Evolutionary conservation across 2,329 filamentous ascomycete genomes (phyloP).

Genomic region (Spiromastix sp.): DNA sequence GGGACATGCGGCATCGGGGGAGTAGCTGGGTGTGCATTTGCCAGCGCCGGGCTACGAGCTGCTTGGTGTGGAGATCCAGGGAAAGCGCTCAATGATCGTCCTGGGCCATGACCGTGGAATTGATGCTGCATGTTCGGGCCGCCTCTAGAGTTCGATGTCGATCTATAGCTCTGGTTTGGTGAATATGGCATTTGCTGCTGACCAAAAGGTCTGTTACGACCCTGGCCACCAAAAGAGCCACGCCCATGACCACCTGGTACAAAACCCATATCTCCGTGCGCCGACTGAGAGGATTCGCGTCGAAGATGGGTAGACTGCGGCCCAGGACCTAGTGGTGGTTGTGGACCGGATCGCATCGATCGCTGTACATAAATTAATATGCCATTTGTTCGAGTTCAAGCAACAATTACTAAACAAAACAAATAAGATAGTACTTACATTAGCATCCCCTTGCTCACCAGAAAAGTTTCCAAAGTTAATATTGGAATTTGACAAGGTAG

Average conservation of each 20-base stretch:
- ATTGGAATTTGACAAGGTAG: conserved; percentile 59
- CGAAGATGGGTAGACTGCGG: conserved; percentile 68
- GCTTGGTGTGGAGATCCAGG: conserved; percentile 57
- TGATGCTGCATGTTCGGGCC: conserved; percentile 42
- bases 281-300: conserved; percentile 76
- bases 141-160: conserved; percentile 41
- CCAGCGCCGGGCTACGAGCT: conserved; percentile 54
- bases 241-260: conserved; percentile 43
- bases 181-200: conserved; percentile 43
- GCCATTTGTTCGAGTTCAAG: too few relatives aligned
- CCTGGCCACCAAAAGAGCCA: conserved; percentile 42
- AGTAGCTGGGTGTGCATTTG: conserved; percentile 56
- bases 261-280: conserved; percentile 62
- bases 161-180: conserved; percentile 43
- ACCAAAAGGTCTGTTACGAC: conserved; percentile 49
- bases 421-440: conserved; percentile 48
- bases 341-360: conserved; percentile 45
- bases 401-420: too few relatives aligned
- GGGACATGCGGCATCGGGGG: conserved; percentile 63
- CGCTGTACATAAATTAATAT: conserved; percentile 16
- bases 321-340: conserved; percentile 50
- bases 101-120: conserved; percentile 36
- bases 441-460: conserved; percentile 55
- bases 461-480: conserved; percentile 74
- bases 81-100: conserved; percentile 35